Evolutionary conservation across 805 yeast genomes (phyloP), one percentile per base, ranked within the genome.

Genomic region (Zygosaccharomyces rouxii): DNA sequence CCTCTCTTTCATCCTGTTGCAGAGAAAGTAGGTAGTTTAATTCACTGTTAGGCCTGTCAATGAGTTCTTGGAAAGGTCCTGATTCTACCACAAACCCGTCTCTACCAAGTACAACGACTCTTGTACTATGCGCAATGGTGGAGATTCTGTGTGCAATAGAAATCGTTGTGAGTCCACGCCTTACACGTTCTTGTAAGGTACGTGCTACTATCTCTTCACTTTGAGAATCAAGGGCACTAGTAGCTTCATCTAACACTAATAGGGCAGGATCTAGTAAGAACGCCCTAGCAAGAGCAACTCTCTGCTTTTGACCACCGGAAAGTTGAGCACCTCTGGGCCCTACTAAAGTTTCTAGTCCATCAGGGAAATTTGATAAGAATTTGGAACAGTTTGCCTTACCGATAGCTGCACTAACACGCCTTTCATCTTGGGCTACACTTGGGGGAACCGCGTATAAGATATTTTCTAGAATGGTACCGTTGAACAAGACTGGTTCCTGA

Each of bases 291-390:
- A 92, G 74, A 6, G 97, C 95, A 38, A 92, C 82, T 57, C 98
- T 73, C 66, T 92, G 98, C 69, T 86, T 87, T 66, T 92, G 98
- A 13, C 98, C 98, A 18, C 97, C 98, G 52, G 95, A 85, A 47
- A 92, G 72, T 61, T 89, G 96, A 0, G 95, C 78, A 14, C 95
- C 94, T 47, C 92, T 78, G 0, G 96, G 81, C 0, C 97, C 97
- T 16, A 90, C 87, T 16, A 76, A 71, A 0, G 98, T 92, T 42
- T 89, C 84, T 30, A 89, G 68, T 1, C 89, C 88, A 33, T 84
- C 81, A 0, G 97, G 97, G 70, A 92, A 86, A 35, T 79, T 81
- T 5, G 74, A 59, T 38, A 90, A 75, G 60, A 92, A 92, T 2
- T 71, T 66, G 9, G 71, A 71, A 53, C 96, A 85, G 64, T 92